Conservation (phyloP, 306 rosid genomes). For the Comarum palustre region DNA sequence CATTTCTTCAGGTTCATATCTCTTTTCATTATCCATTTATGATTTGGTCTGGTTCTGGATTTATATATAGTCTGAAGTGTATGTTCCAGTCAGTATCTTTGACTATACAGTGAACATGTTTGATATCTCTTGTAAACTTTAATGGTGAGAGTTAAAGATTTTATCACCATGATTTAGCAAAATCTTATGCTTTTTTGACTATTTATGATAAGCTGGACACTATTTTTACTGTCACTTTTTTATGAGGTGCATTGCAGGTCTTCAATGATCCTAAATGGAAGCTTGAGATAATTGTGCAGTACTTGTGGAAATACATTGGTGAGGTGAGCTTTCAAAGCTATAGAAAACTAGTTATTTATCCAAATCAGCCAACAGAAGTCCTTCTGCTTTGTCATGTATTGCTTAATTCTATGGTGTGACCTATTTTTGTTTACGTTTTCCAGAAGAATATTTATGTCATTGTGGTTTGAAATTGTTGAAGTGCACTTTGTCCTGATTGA, state of each 20-base stretch:
- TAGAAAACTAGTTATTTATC: neutral
- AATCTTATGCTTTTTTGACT: neutral
- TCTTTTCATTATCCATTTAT: neutral
- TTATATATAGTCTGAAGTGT: neutral
- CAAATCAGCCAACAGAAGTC: neutral
- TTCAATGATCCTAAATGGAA: constrained; percentile 66
- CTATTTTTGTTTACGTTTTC: neutral
- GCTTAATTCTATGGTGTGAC: neutral
- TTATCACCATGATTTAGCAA: neutral
- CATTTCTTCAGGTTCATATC: constrained; percentile 70
- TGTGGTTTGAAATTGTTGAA: too few relatives aligned
- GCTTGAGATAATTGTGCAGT: constrained; percentile 74
- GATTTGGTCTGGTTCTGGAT: neutral
- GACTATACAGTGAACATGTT: neutral
- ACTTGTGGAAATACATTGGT: constrained; percentile 70
- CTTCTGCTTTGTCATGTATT: constrained; percentile 12
- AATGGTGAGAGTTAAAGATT: neutral
- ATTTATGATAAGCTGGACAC: neutral
- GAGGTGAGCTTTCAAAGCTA: constrained; percentile 42
- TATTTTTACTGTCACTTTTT: neutral
- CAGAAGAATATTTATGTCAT: too few relatives aligned
- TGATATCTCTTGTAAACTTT: neutral
- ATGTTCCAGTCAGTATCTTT: constrained; percentile 4
- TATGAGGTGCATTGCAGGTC: constrained; percentile 49
- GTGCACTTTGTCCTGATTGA: neutral